phyloP scores from a whole-genome alignment of 148 eudicot genomes.

The Fagopyrum tataricum region DNA sequence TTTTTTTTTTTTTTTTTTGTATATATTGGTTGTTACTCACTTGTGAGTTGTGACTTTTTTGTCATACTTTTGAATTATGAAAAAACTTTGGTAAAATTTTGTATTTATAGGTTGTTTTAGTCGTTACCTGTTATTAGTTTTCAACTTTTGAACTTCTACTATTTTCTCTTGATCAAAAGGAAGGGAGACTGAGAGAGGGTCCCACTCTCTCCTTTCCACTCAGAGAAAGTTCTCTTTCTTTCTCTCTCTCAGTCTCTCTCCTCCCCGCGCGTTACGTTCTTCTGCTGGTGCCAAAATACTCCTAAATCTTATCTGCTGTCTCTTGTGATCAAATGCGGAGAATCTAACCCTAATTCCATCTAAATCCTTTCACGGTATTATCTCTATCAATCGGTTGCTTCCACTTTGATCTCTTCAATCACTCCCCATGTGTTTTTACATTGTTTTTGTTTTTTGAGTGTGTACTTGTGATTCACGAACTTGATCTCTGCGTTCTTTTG shows the following conservation, averaged over 20 bases:
- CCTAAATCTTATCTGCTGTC: neutral
- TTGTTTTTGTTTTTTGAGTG: neutral
- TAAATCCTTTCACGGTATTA: neutral
- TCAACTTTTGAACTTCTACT: no score
- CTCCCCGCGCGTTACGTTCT: neutral
- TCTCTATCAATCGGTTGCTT: neutral
- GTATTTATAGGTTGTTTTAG: no score
- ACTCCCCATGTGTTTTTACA: neutral
- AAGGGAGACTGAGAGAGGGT: neutral
- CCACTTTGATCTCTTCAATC: neutral
- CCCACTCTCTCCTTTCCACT: neutral
- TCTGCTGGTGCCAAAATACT: neutral
- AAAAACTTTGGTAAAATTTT: no score
- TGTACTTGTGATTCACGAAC: neutral
- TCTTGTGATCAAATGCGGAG: neutral
- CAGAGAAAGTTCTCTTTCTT: neutral
- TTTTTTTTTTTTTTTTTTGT: no score
- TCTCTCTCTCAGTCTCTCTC: neutral
- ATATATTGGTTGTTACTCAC: no score
- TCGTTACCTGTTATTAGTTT: no score
- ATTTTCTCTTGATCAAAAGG: no score
- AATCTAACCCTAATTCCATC: neutral
- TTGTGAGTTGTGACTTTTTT: no score
- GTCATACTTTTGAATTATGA: no score
- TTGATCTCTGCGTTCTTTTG: slow-evolving; percentile 1